These are phyloP conservation scores for Silene latifolia DNA, from an alignment of 148 eudicot species.

Conservation along the genomic window DNA sequence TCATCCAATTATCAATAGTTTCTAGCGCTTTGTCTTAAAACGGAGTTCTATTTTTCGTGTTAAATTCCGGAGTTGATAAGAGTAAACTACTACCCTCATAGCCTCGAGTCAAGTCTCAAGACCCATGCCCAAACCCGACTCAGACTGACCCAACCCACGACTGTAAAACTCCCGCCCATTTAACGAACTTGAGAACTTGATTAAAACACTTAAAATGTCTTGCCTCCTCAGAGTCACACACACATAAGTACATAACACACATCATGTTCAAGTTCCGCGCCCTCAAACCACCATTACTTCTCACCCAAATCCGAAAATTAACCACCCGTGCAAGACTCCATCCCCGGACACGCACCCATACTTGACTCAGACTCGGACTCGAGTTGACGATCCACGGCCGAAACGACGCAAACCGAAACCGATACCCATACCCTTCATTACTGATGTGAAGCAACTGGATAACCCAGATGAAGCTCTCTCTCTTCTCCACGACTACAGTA, in stretches of 20 bases:
- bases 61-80: no score
- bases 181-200: background rate
- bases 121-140: no score
- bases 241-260: background rate
- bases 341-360: slow-evolving; percentile 4
- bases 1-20: no score
- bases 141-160: background rate
- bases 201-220: no score
- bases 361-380: background rate
- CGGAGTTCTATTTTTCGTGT: no score
- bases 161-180: background rate
- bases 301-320: background rate
- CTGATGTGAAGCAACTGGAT: slow-evolving; percentile 50
- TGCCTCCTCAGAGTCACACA: background rate
- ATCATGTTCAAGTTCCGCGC: slow-evolving; percentile 15
- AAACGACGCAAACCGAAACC: slow-evolving; percentile 19
- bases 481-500: slow-evolving; percentile 43
- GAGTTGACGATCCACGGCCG: slow-evolving; percentile 8
- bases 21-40: no score
- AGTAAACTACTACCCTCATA: no score
- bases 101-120: no score
- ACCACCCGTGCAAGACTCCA: background rate
- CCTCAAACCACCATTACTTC: slow-evolving; percentile 1
- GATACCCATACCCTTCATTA: slow-evolving; percentile 54
- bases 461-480: slow-evolving; percentile 62